Base-by-base conservation (phyloP, 768 basidiomycete species). In the Stropharia rugosoannulata region DNA sequence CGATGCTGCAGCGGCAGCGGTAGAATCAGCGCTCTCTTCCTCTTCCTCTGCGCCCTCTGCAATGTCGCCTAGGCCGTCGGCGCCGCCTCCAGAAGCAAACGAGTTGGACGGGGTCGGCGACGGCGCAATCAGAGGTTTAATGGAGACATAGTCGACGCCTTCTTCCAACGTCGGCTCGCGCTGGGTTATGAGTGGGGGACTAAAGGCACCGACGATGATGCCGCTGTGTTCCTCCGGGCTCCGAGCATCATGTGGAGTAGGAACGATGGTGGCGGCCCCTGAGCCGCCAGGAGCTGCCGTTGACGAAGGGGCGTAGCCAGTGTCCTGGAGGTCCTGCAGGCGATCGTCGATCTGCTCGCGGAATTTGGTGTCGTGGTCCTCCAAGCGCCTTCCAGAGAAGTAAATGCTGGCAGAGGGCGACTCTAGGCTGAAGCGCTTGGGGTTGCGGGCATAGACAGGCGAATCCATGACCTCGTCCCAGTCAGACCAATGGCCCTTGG, bases 1-100 rank as follows among this genome's bases (percentile, higher is more conserved):
- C 29, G 60, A 45, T 13, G 49, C 41, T 12, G 56, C 64, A 57
- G 48, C 54, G 0, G 50, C 49, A 8, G 62, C 62, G 11, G 57
- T 62, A 4, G 59, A 54, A 40, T 54, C 58, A 13, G 63, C 61
- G 13, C 62, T 69, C 38, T 68, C 65, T 15, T 72, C 71, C 19
- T 81, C 84, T 43, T 85, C 83, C 61, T 85, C 84, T 27, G 79
- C 80, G n/a, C 81, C 82, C 63, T 86, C 85, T 8, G 80, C 78
- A 35, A 86, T 86, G 61, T 85, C 81, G 46, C 80, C 82, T n/a
- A 86, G 68, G 0, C 75, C 75, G 35, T 72, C 72, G 10, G 66
- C 55, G 5, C 61, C 64, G 54, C 66, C 70, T 40, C 66, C 69
- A 57, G 57, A 65, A 59, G 53, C 37, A 16, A 59, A 57, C 19